Conservation (phyloP, 768 basidiomycete species). For the Lyophyllum atratum region DNA sequence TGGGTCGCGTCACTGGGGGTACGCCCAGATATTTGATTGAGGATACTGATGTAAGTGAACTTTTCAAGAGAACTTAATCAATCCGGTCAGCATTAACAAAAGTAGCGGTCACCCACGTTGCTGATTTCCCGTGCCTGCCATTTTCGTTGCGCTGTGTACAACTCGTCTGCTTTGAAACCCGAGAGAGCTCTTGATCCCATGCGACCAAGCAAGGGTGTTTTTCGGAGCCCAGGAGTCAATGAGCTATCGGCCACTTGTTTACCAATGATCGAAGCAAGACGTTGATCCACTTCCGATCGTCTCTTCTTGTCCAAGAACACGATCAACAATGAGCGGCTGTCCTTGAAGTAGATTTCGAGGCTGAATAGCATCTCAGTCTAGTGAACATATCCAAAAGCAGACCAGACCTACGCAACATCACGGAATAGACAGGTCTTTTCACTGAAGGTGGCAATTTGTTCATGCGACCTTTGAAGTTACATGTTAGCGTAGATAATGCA, state of each 20-base stretch:
- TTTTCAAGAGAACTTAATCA: slow-evolving; percentile 28
- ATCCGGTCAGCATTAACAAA: not conserved
- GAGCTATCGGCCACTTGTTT: slow-evolving; percentile 41
- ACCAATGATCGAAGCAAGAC: slow-evolving; percentile 49
- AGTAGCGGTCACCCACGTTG: slow-evolving; percentile 56
- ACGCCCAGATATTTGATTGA: slow-evolving; percentile 91
- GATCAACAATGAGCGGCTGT: slow-evolving; percentile 83
- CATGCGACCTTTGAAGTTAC: slow-evolving; percentile 60
- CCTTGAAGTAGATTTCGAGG: slow-evolving; percentile 90
- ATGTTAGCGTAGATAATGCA: not conserved
- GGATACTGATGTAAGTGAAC: slow-evolving; percentile 87
- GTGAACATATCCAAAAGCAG: not conserved
- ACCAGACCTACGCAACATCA: slow-evolving; percentile 76
- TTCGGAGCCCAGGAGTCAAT: slow-evolving; percentile 51
- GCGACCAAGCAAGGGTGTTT: slow-evolving; percentile 56
- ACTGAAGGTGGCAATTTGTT: slow-evolving; percentile 75
- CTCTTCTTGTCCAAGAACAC: slow-evolving; percentile 76
- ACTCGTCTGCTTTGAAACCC: slow-evolving; percentile 57
- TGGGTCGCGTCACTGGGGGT: slow-evolving; percentile 95
- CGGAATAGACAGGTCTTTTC: slow-evolving; percentile 88
- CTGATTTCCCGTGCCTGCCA: slow-evolving; percentile 94
- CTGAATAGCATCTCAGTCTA: slow-evolving; percentile 35
- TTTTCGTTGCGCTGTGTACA: slow-evolving; percentile 70
- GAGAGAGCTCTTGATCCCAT: slow-evolving; percentile 53
- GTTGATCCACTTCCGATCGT: slow-evolving; percentile 59